These are phyloP conservation scores for Ceratocystis eucalypticola DNA, from an alignment of 2,329 filamentous ascomycete species.

Conservation along the genomic window DNA sequence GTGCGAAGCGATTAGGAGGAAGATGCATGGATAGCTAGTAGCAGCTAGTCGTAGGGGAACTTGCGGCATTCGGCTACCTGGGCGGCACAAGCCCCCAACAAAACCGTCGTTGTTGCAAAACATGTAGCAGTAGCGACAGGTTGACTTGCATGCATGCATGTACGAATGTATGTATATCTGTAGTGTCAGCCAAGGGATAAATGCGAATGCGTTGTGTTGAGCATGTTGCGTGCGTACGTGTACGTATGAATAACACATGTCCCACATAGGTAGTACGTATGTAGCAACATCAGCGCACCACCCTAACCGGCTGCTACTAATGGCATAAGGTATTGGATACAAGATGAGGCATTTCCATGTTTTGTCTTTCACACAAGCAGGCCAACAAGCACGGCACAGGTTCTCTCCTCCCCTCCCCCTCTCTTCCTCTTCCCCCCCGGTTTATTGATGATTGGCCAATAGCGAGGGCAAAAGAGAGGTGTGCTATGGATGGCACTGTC, in stretches of 20 bases:
- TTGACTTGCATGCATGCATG: background rate
- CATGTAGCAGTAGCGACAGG: background rate
- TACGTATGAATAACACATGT: background rate
- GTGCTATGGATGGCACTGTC: too few relatives aligned
- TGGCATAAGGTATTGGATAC: background rate
- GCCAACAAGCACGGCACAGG: background rate
- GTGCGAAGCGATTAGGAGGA: too few relatives aligned
- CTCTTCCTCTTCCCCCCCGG: too few relatives aligned
- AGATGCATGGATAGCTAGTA: background rate
- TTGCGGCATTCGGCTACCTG: too few relatives aligned
- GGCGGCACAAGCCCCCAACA: too few relatives aligned
- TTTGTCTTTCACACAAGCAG: background rate
- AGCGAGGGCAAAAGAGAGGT: too few relatives aligned
- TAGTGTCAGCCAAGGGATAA: background rate
- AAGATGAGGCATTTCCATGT: background rate
- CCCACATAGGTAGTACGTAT: background rate
- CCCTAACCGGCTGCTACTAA: background rate
- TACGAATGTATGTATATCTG: background rate
- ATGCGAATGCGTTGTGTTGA: too few relatives aligned
- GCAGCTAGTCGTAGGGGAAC: background rate
- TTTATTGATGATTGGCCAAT: too few relatives aligned
- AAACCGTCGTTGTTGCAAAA: background rate
- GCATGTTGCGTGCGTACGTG: background rate
- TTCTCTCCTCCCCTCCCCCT: background rate
- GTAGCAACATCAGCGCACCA: too few relatives aligned